Percentiles rank a stretch among this genome's conserved stretches.
Conservation (phyloP, 768 basidiomycete genomes). For the Tricholomella constricta region DNA sequence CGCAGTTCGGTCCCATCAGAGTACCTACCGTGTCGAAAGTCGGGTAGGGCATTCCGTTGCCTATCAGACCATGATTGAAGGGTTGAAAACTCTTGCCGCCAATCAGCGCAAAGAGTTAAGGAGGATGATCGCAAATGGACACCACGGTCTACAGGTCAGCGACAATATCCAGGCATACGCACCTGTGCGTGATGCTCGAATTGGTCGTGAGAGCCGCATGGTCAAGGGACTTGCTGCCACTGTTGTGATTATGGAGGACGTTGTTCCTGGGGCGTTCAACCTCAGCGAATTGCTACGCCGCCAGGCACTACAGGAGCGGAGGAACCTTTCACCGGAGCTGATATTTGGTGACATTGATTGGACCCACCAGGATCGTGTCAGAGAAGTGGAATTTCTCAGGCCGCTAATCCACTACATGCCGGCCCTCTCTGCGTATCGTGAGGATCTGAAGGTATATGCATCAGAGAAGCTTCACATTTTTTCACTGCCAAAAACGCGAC, state of each 20-base stretch:
- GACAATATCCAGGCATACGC: slow-evolving; percentile 18
- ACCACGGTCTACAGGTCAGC: not conserved
- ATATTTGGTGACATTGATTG: not conserved
- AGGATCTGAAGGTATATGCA: slow-evolving; percentile 3
- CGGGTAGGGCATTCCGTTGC: not conserved
- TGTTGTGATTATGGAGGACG: slow-evolving; percentile 13
- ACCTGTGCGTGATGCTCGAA: slow-evolving; percentile 10
- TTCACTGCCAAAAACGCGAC: slow-evolving; percentile 7
- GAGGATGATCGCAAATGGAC: not conserved
- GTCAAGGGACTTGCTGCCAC: slow-evolving; percentile 17
- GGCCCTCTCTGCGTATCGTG: slow-evolving; percentile 6
- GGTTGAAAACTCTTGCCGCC: not conserved
- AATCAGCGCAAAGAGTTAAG: not conserved
- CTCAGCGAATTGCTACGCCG: not conserved
- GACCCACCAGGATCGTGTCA: slow-evolving; percentile 17
- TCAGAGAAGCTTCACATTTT: slow-evolving; percentile 4
- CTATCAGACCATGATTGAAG: not conserved
- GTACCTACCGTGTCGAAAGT: not conserved
- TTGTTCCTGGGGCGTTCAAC: slow-evolving; percentile 8
- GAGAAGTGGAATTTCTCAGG: slow-evolving; percentile 13
- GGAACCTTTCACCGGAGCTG: not conserved
- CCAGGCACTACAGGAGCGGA: not conserved
- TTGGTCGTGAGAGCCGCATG: slow-evolving; percentile 13
- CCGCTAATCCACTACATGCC: slow-evolving; percentile 12
- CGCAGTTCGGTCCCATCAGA: not conserved